phyloP scores from a whole-genome alignment of 78 protist species.

The Dictyostelium citrinum region DNA sequence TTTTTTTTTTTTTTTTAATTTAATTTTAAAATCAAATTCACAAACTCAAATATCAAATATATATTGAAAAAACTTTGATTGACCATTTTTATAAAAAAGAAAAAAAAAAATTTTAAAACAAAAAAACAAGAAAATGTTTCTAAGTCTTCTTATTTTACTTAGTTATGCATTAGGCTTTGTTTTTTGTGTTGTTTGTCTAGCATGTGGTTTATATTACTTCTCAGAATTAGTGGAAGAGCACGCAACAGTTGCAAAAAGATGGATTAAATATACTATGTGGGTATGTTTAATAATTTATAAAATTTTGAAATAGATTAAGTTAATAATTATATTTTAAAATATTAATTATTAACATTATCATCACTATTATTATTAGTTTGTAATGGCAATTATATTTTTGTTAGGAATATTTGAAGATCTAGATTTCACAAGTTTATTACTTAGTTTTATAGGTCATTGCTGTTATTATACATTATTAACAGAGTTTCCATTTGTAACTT shows the following conservation, averaged over 20 bases:
- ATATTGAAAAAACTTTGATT: too few relatives aligned
- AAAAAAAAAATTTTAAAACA: neutral
- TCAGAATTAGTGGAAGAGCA: constrained; percentile 69
- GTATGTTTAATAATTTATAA: too few relatives aligned
- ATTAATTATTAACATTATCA: too few relatives aligned
- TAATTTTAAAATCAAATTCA: neutral
- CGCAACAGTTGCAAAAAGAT: constrained; percentile 60
- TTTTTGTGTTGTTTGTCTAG: constrained; percentile 58
- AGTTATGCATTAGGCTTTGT: constrained; percentile 3
- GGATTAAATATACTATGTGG: constrained; percentile 57
- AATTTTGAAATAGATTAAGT: too few relatives aligned
- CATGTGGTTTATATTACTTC: constrained; percentile 71
- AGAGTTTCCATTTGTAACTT: constrained; percentile 72
- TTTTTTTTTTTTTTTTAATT: neutral
- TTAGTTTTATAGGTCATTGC: constrained; percentile 18
- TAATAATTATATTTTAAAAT: too few relatives aligned
- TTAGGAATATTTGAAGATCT: constrained; percentile 43
- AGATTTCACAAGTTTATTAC: neutral
- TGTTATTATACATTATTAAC: constrained; percentile 30
- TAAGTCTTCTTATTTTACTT: constrained; percentile 8
- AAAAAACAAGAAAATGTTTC: neutral
- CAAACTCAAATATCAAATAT: too few relatives aligned
- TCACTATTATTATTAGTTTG: neutral
- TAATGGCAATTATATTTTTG: constrained; percentile 1
- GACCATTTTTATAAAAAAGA: neutral